phyloP scores from a whole-genome alignment of 768 basidiomycete species.

The Leccinum sublutescens region DNA sequence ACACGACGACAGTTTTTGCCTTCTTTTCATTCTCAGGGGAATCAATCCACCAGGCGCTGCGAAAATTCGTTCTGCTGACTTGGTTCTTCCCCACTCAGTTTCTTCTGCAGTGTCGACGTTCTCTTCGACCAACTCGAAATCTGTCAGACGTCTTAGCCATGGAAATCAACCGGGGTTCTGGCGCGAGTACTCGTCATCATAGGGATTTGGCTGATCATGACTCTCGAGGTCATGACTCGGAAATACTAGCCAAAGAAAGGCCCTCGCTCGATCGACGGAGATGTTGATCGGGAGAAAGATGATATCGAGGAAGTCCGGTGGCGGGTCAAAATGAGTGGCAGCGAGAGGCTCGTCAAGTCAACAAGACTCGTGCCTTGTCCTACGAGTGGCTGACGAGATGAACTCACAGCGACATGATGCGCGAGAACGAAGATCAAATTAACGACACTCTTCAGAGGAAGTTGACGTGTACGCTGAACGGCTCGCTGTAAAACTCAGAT shows the following conservation, averaged over 20 bases:
- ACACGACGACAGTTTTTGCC: conserved; percentile 35
- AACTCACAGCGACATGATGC: conserved; percentile 70
- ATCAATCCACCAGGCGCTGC: conserved; percentile 60
- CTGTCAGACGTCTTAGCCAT: conserved; percentile 50
- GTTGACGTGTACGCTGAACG: conserved; percentile 51
- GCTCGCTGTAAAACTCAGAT: conserved; percentile 4
- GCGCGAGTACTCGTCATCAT: conserved; percentile 65
- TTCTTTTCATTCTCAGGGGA: conserved; percentile 53
- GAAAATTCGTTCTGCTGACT: conserved; percentile 77
- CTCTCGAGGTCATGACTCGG: conserved; percentile 81
- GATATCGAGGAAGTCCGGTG: conserved; percentile 68
- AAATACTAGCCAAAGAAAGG: conserved; percentile 82
- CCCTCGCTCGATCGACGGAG: conserved; percentile 62
- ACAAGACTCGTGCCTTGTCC: conserved; percentile 8
- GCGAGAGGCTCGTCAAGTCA: conserved; percentile 49
- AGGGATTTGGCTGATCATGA: conserved; percentile 62
- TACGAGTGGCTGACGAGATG: not conserved
- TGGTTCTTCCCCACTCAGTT: conserved; percentile 70
- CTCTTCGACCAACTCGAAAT: conserved; percentile 56
- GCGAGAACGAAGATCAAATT: conserved; percentile 84
- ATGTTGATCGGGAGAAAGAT: conserved; percentile 78
- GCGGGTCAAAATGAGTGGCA: conserved; percentile 69
- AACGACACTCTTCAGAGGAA: conserved; percentile 84
- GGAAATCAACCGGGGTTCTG: conserved; percentile 63
- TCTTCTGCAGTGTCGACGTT: conserved; percentile 75